phyloP scores from a whole-genome alignment of 2,329 filamentous ascomycete genomes.

The Karstenula rhodostoma region DNA sequence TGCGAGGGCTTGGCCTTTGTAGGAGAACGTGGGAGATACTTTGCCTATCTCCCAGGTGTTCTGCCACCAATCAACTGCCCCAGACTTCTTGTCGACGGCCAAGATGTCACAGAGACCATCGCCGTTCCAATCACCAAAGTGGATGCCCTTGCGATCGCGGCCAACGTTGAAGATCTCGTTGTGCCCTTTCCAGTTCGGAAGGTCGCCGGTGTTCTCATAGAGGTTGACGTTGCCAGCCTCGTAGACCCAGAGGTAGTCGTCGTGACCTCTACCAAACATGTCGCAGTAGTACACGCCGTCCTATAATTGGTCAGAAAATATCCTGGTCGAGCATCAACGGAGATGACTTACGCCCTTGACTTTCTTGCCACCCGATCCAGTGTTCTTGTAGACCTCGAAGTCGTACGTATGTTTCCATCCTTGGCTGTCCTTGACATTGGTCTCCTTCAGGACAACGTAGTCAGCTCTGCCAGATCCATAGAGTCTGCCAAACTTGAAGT shows the following conservation, averaged over 20 bases:
- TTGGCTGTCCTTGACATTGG: conserved; percentile 13
- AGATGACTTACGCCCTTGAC: conserved; percentile 25
- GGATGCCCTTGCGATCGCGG: conserved; percentile 39
- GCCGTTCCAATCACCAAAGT: conserved; percentile 50
- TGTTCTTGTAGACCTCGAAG: conserved; percentile 31
- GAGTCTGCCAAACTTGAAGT: conserved; percentile 35
- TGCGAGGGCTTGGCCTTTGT: conserved; percentile 9
- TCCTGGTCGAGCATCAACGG: not conserved
- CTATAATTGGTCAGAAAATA: not conserved
- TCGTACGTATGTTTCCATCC: conserved; percentile 16
- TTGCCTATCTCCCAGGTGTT: conserved; percentile 24
- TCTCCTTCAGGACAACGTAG: conserved; percentile 30
- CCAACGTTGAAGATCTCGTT: conserved; percentile 22
- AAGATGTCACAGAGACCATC: conserved; percentile 50
- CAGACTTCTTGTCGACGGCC: conserved; percentile 36
- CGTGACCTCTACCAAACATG: conserved; percentile 36
- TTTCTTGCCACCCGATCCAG: conserved; percentile 29
- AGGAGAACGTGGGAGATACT: conserved; percentile 1
- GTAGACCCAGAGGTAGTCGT: conserved; percentile 27
- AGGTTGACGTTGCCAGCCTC: conserved; percentile 16
- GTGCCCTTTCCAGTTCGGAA: conserved; percentile 22
- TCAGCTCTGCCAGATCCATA: conserved; percentile 27
- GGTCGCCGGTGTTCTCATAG: conserved; percentile 14
- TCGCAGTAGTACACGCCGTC: conserved; percentile 41
- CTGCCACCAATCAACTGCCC: conserved; percentile 33